Base-by-base conservation (phyloP, 2,329 filamentous ascomycete genomes). In the Diaporthe sp. region DNA sequence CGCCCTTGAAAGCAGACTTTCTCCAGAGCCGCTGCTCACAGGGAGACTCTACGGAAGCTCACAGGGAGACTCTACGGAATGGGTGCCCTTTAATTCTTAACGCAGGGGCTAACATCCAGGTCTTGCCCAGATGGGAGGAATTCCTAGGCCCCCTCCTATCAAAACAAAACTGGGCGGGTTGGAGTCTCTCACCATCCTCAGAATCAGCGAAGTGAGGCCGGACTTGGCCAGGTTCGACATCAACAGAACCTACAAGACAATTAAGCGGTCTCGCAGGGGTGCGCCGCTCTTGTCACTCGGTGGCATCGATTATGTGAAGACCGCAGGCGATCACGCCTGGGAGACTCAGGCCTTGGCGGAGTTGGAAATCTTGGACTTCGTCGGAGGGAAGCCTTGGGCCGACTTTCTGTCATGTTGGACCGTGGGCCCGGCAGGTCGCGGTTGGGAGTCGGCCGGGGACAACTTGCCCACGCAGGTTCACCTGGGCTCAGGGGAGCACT, bases 321-420 rank as follows among this genome's bases (percentile, higher is more conserved):
- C 33, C 13, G 3, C n/a, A 40, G 9, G 13, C 19, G 5, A 6
- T 10, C 15, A 1, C 7, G 0, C 3, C 6, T 40, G 13, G 33
- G 17, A 13, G 33, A 22, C 2, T 15, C n/a, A 2, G n/a, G 9
- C 22, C 15, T 68, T 68, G 15, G 64, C 22, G 9, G 47, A 40
- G 47, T 8, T 68, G 19, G 33, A 68, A n/a, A 6, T 68, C 8
- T 19, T 68, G 9, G 47, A 68, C 47, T 68, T 68, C 33, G 47
- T 22, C 6, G 47, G 47, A 7, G 64, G 64, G 8, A 22, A 1
- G 1, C 15, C 64, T 7, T 22, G 6, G 35, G n/a, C 7, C 19
- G 64, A 67, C 3, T 25, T 40, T 4, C 8, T 1, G 13, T 38
- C 30, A n/a, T 19, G 13, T 38, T 67, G 42, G 45, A 30, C 30